Percentiles rank a stretch among this genome's conserved stretches.
These are phyloP conservation scores for Penicillium freii DNA, from an alignment of 2,329 filamentous ascomycete genomes.

Conservation along the genomic window DNA sequence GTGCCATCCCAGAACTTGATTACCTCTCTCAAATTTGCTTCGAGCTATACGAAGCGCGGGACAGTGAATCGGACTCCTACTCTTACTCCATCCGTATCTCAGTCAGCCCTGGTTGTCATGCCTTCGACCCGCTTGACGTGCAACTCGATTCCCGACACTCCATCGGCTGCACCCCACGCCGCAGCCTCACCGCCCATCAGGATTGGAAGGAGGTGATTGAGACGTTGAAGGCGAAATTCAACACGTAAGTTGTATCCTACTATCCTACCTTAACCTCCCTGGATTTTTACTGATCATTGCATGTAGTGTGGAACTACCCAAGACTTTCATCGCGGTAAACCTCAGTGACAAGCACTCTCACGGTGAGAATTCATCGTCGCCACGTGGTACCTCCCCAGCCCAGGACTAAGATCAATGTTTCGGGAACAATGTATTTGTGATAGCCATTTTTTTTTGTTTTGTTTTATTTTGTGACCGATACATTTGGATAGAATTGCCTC, in stretches of 20 bases:
- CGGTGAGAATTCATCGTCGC: neutral
- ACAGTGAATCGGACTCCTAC: constrained; percentile 72
- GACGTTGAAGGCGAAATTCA: constrained; percentile 89
- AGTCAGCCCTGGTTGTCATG: constrained; percentile 92
- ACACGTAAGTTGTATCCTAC: constrained; percentile 64
- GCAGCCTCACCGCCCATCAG: constrained; percentile 83
- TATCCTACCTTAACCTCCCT: constrained; percentile 13
- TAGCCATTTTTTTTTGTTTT: neutral
- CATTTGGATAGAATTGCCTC: neutral
- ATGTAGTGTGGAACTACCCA: constrained; percentile 51
- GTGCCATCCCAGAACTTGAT: constrained; percentile 93
- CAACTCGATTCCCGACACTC: constrained; percentile 95
- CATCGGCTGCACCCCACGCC: constrained; percentile 87
- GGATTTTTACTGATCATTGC: neutral
- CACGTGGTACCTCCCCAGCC: neutral
- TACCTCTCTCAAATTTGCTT: constrained; percentile 98
- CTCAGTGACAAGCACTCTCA: constrained; percentile 49
- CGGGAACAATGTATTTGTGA: neutral
- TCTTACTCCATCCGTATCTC: constrained; percentile 96
- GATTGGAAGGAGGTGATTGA: constrained; percentile 98
- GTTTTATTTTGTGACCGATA: neutral
- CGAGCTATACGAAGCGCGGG: constrained; percentile 93
- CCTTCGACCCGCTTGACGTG: constrained; percentile 93
- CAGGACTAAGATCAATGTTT: neutral
- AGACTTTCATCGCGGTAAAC: constrained; percentile 52